These are phyloP conservation scores for Adansonia madagascariensis DNA, from an alignment of 441 rosid genomes.

Conservation along the genomic window DNA sequence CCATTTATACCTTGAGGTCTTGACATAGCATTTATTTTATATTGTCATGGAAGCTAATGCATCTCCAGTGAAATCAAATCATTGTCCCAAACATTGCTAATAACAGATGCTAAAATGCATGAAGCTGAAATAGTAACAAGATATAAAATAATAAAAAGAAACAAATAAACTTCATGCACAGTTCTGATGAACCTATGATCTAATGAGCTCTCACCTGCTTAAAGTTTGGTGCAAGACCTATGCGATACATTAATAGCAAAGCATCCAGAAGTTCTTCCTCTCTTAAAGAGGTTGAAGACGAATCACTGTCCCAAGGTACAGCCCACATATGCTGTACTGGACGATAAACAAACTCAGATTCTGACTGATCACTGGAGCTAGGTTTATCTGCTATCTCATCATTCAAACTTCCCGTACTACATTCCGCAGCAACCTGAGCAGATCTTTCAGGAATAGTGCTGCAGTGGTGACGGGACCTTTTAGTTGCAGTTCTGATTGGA, in stretches of 20 bases:
- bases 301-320: slow-evolving; percentile 57
- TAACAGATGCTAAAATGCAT: not conserved
- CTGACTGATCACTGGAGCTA: slow-evolving; percentile 88
- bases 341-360: slow-evolving; percentile 79
- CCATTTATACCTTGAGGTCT: not conserved
- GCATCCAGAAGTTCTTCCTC: slow-evolving; percentile 96
- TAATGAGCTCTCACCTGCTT: slow-evolving; percentile 66
- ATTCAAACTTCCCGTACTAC: slow-evolving; percentile 74
- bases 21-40: not conserved
- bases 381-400: slow-evolving; percentile 97
- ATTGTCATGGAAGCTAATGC: slow-evolving; percentile 8
- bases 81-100: not conserved
- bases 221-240: slow-evolving; percentile 92
- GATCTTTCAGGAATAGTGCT: slow-evolving; percentile 79
- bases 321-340: slow-evolving; percentile 60
- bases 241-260: slow-evolving; percentile 75
- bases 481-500: slow-evolving; percentile 57
- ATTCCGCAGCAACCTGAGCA: slow-evolving; percentile 84
- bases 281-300: slow-evolving; percentile 68
- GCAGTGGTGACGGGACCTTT: slow-evolving; percentile 67
- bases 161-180: not conserved
- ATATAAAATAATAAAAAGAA: not conserved
- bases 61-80: not conserved
- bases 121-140: slow-evolving; percentile 2
- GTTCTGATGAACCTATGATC: slow-evolving; percentile 8